A percentile compares a stretch with the other conserved stretches of the same genome.
Evolutionary conservation across 768 basidiomycete species (phyloP).

Genomic region (Naematelia encephala): DNA sequence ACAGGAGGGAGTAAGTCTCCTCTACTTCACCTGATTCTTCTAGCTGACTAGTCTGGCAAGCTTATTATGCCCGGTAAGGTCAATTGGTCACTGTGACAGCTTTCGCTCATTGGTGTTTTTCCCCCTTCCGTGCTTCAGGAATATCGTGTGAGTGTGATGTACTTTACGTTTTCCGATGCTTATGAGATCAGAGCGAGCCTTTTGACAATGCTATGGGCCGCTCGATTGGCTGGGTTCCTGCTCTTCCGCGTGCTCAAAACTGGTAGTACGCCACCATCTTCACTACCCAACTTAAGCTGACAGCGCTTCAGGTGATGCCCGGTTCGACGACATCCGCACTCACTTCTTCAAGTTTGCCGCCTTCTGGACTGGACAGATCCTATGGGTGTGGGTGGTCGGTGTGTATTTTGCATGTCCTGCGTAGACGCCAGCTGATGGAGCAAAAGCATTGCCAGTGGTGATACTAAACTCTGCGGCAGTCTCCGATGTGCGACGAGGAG

Average conservation of each 20-base stretch:
- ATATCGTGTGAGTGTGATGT: slow-evolving; percentile 20
- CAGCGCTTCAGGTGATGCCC: slow-evolving; percentile 53
- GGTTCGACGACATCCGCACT: slow-evolving; percentile 66
- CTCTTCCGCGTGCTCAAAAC: slow-evolving; percentile 68
- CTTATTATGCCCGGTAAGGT: no score
- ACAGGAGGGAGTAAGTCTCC: slow-evolving; percentile 55
- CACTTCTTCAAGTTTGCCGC: slow-evolving; percentile 65
- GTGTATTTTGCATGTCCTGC: slow-evolving; percentile 10
- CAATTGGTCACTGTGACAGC: slow-evolving; percentile 6
- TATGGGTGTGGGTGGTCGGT: slow-evolving; percentile 57
- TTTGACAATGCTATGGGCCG: slow-evolving; percentile 67
- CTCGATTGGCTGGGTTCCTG: slow-evolving; percentile 63
- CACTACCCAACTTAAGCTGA: not conserved
- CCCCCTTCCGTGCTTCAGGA: slow-evolving; percentile 58
- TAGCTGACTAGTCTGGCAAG: no score
- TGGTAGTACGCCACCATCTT: slow-evolving; percentile 52
- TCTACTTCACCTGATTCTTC: no score
- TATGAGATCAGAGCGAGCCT: slow-evolving; percentile 44
- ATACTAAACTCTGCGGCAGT: slow-evolving; percentile 68
- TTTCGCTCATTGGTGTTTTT: not conserved
- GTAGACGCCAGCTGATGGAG: not conserved
- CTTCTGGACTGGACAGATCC: slow-evolving; percentile 63
- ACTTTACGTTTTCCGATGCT: slow-evolving; percentile 27
- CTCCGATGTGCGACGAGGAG: slow-evolving; percentile 55
- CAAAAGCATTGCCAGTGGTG: slow-evolving; percentile 58